Evolutionary conservation across 371 early-diverging fungal species (phyloP).

Genomic region (Actinomortierella ambigua): DNA sequence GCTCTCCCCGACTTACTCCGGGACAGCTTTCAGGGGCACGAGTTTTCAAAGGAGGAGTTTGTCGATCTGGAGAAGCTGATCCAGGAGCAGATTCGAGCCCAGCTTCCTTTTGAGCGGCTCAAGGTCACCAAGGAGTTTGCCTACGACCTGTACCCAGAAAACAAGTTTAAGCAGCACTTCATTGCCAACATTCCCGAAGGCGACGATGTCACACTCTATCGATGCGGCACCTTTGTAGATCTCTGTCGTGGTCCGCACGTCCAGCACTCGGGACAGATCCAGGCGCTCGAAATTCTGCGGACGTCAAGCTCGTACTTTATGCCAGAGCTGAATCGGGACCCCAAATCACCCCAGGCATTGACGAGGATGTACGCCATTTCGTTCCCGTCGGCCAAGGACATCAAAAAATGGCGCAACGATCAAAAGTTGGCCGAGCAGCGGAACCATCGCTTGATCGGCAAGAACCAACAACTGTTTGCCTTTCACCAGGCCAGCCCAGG

Average conservation of each 20-base stretch:
- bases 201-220: slow-evolving; percentile 82
- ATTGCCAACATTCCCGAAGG: slow-evolving; percentile 81
- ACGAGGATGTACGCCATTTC: slow-evolving; percentile 54
- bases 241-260: slow-evolving; percentile 94
- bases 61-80: slow-evolving; percentile 38
- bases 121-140: slow-evolving; percentile 78
- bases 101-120: slow-evolving; percentile 83
- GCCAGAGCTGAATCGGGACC: slow-evolving; percentile 42
- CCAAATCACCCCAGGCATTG: slow-evolving; percentile 40
- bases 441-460: slow-evolving; percentile 98
- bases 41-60: slow-evolving; percentile 40
- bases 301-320: slow-evolving; percentile 87
- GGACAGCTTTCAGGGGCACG: slow-evolving; percentile 33
- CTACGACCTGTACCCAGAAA: slow-evolving; percentile 82
- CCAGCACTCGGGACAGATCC: slow-evolving; percentile 78
- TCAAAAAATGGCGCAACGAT: slow-evolving; percentile 50
- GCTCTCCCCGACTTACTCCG: slow-evolving; percentile 18
- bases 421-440: slow-evolving; percentile 88
- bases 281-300: slow-evolving; percentile 80
- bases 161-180: slow-evolving; percentile 83
- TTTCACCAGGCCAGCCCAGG: slow-evolving; percentile 90
- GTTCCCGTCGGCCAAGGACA: slow-evolving; percentile 40
- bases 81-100: slow-evolving; percentile 55
- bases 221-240: slow-evolving; percentile 89
- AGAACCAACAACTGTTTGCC: slow-evolving; percentile 60